Evolutionary conservation across 768 basidiomycete species (phyloP).

Genomic region (Amanita jacksonii): DNA sequence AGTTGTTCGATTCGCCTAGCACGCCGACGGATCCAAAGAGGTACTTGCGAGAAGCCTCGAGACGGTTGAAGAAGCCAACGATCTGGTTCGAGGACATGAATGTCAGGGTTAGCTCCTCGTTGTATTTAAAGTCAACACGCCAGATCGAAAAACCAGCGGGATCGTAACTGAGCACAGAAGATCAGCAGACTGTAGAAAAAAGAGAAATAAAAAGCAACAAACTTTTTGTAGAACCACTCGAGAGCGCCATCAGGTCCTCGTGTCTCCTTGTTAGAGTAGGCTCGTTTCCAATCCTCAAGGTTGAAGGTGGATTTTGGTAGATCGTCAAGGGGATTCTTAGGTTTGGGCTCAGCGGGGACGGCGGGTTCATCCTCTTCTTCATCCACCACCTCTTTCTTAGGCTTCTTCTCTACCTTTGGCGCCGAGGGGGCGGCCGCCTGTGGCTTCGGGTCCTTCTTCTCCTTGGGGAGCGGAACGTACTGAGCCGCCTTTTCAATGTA

Average conservation of each 20-base stretch:
- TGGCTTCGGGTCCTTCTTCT: conserved; percentile 60
- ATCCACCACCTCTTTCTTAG: conserved; percentile 53
- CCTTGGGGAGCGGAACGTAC: conserved; percentile 69
- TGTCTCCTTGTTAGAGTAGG: conserved; percentile 98
- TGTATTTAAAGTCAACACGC: conserved; percentile 96
- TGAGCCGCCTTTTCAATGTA: conserved; percentile 64
- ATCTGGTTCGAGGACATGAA: conserved; percentile 97
- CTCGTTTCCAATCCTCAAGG: conserved; percentile 95
- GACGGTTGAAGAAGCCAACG: conserved; percentile 93
- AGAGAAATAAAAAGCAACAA: conserved; percentile 15
- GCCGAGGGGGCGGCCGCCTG: conserved; percentile 58
- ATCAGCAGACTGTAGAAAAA: neutral
- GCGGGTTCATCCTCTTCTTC: conserved; percentile 76
- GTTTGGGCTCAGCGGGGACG: conserved; percentile 78
- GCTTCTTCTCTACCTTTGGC: conserved; percentile 56
- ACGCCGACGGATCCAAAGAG: conserved; percentile 92
- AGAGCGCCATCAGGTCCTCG: conserved; percentile 71
- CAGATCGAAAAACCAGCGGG: conserved; percentile 82
- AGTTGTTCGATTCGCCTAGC: conserved; percentile 70
- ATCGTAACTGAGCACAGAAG: conserved; percentile 55
- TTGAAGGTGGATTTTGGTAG: conserved; percentile 85
- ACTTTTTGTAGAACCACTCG: conserved; percentile 98
- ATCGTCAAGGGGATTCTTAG: conserved; percentile 89
- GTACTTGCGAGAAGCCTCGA: conserved; percentile 96
- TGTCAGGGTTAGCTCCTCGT: conserved; percentile 79